Evolutionary conservation across 768 basidiomycete species (phyloP).

Genomic region (Asterophora lycoperdoides): DNA sequence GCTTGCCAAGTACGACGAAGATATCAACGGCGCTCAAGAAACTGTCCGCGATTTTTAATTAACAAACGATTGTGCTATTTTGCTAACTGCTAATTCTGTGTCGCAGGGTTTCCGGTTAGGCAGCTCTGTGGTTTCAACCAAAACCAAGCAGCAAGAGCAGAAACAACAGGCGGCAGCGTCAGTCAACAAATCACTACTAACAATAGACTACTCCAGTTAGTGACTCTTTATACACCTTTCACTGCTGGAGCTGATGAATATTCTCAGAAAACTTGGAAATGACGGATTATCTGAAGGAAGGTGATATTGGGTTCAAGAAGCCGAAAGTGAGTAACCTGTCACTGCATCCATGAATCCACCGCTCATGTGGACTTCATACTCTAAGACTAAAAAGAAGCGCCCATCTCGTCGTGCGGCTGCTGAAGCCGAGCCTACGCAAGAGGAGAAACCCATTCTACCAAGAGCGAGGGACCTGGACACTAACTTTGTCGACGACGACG

Average conservation of each 20-base stretch:
- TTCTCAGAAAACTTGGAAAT: slow-evolving; percentile 75
- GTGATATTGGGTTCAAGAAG: slow-evolving; percentile 94
- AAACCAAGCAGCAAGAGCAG: slow-evolving; percentile 39
- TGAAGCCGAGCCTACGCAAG: slow-evolving; percentile 43
- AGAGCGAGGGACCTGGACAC: slow-evolving; percentile 70
- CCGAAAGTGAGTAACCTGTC: slow-evolving; percentile 55
- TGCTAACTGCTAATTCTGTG: slow-evolving; percentile 2
- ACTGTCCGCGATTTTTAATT: slow-evolving; percentile 41
- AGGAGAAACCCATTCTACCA: slow-evolving; percentile 60
- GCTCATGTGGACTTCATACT: not conserved
- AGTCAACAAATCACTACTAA: slow-evolving; percentile 76
- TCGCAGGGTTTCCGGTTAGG: slow-evolving; percentile 85
- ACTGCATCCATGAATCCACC: slow-evolving; percentile 4
- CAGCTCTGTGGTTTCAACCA: slow-evolving; percentile 41
- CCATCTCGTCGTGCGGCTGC: slow-evolving; percentile 61
- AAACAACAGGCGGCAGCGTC: slow-evolving; percentile 51
- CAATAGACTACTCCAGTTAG: slow-evolving; percentile 89
- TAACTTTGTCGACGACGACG: slow-evolving; percentile 98
- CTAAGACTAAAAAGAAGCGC: slow-evolving; percentile 93
- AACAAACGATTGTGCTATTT: slow-evolving; percentile 2
- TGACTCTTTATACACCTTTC: slow-evolving; percentile 14
- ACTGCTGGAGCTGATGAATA: slow-evolving; percentile 14
- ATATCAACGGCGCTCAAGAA: slow-evolving; percentile 70
- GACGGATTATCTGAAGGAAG: slow-evolving; percentile 87
- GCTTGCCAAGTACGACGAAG: slow-evolving; percentile 92